These are phyloP conservation scores for Auriscalpium microsporum DNA, from an alignment of 768 basidiomycete genomes.

Conservation along the genomic window DNA sequence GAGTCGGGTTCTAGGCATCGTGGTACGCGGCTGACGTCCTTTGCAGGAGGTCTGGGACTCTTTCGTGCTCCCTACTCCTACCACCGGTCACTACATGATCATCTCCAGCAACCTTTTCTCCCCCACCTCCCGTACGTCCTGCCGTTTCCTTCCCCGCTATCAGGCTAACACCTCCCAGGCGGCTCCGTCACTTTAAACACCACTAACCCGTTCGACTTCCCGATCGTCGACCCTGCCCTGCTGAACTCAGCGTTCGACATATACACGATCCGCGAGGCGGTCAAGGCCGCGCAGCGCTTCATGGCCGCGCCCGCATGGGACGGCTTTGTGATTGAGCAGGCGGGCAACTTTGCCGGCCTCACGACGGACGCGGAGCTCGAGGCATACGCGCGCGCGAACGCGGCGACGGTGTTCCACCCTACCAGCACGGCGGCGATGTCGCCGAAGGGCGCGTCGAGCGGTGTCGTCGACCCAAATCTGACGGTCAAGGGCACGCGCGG, in stretches of 20 bases:
- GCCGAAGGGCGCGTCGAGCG: constrained; percentile 20
- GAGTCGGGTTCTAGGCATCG: background rate
- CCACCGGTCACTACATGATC: constrained; percentile 15
- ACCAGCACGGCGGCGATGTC: constrained; percentile 35
- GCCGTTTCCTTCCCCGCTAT: background rate
- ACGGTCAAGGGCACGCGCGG: constrained; percentile 6
- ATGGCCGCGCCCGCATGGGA: constrained; percentile 2
- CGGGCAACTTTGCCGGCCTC: background rate
- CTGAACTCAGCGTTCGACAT: constrained; percentile 3
- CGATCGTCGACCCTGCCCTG: constrained; percentile 19
- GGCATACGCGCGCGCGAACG: constrained; percentile 10
- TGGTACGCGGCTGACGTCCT: background rate
- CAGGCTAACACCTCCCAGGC: constrained; percentile 3
- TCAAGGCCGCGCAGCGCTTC: background rate
- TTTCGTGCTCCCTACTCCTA: constrained; percentile 3
- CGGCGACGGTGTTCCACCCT: constrained; percentile 19
- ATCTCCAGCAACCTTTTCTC: constrained; percentile 11
- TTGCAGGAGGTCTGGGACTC: constrained; percentile 3
- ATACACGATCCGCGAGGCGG: constrained; percentile 1
- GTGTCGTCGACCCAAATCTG: constrained; percentile 33
- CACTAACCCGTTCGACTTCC: constrained; percentile 17
- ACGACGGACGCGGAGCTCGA: constrained; percentile 16
- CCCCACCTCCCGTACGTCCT: constrained; percentile 16
- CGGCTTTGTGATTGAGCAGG: background rate
- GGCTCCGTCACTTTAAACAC: constrained; percentile 20